Evolutionary conservation across 441 rosid genomes (phyloP).

Genomic region (Pelargonium myrrhifolium): DNA sequence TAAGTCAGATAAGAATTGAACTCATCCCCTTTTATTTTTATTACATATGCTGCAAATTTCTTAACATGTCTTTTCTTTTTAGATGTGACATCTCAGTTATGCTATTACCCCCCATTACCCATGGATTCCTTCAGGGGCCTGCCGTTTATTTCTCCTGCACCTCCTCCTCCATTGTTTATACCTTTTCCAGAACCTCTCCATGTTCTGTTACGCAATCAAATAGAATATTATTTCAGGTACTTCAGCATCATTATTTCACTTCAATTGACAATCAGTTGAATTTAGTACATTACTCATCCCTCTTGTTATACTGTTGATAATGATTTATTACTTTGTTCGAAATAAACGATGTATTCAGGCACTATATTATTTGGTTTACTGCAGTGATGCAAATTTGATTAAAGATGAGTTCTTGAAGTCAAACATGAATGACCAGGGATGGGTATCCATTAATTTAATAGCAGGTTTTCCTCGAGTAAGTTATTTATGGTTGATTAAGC

Average conservation of each 20-base stretch:
- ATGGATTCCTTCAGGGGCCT: conserved; percentile 28
- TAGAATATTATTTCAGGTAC: conserved; percentile 52
- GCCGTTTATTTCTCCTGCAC: conserved; percentile 22
- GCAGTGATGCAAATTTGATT: conserved; percentile 39
- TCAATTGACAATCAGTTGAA: background rate
- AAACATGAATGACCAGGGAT: conserved; percentile 41
- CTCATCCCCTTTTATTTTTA: background rate
- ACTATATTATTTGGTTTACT: conserved; percentile 5
- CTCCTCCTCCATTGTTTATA: conserved; percentile 23
- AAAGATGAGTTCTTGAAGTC: conserved; percentile 37
- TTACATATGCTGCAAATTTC: background rate
- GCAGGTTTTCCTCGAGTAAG: conserved; percentile 45
- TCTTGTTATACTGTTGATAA: background rate
- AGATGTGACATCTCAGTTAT: conserved; percentile 15
- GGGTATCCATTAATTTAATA: conserved; percentile 39
- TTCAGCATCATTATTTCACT: background rate
- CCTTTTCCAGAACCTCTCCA: conserved; percentile 22
- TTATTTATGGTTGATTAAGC: conserved; percentile 10
- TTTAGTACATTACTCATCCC: background rate
- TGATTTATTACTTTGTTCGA: background rate
- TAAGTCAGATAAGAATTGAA: conserved; percentile 3
- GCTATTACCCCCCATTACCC: conserved; percentile 16
- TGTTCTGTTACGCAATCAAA: conserved; percentile 29
- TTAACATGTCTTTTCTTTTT: conserved; percentile 11
- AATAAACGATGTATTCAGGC: background rate